phyloP scores from a whole-genome alignment of 2,329 filamentous ascomycete species.

The Dryadomyces quercivorus region DNA sequence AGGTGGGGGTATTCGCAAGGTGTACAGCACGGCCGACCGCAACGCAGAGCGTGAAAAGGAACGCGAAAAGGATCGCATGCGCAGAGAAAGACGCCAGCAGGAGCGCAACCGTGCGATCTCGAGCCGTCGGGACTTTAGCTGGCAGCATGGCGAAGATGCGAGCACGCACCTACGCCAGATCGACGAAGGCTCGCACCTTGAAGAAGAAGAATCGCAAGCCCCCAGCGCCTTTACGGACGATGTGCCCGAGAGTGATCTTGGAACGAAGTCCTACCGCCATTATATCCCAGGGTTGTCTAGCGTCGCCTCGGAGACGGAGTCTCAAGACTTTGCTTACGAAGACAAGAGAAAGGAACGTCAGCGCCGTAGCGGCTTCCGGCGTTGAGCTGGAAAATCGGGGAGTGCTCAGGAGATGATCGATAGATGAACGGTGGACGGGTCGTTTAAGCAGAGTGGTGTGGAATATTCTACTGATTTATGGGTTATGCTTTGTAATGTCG shows the following conservation, averaged over 20 bases:
- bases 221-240: slow-evolving; percentile 21
- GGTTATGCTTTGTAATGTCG: no score
- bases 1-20: slow-evolving; percentile 43
- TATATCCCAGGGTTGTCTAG: slow-evolving; percentile 38
- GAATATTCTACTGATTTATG: no score
- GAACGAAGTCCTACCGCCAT: slow-evolving; percentile 46
- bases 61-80: slow-evolving; percentile 41
- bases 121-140: slow-evolving; percentile 38
- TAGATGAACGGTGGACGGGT: no score
- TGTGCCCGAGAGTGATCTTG: slow-evolving; percentile 31
- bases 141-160: slow-evolving; percentile 28
- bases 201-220: slow-evolving; percentile 18
- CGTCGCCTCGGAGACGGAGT: slow-evolving; percentile 18
- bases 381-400: not conserved
- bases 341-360: slow-evolving; percentile 29
- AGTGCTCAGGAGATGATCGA: no score
- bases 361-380: slow-evolving; percentile 11
- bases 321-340: slow-evolving; percentile 21
- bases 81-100: slow-evolving; percentile 41
- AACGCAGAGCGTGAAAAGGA: slow-evolving; percentile 19
- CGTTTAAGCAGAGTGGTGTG: no score
- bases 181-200: slow-evolving; percentile 18
- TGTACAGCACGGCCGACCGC: slow-evolving; percentile 47
- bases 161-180: slow-evolving; percentile 17
- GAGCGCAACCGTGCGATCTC: slow-evolving; percentile 30